Percentiles rank a stretch among this genome's conserved stretches.
These are phyloP conservation scores for Trichopus zeylanicus DNA, from an alignment of 116 monocot species.

Conservation along the genomic window DNA sequence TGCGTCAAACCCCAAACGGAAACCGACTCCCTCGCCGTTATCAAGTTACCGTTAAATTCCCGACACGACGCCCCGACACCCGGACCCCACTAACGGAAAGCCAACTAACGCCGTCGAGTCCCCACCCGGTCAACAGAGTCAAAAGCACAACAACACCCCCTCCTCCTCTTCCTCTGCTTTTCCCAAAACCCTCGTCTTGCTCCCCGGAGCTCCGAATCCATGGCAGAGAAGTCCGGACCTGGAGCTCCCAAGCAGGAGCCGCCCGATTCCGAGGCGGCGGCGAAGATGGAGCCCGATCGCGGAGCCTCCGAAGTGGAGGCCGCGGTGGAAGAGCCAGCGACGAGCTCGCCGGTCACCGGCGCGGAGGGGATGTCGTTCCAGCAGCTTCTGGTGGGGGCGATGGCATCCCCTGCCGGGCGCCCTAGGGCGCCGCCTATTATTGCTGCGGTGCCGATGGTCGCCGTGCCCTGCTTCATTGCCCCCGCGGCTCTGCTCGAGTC, in stretches of 20 bases:
- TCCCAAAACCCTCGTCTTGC: no score
- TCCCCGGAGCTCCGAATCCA: no score
- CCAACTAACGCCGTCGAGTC: slow-evolving; percentile 14
- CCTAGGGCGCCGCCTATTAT: no score
- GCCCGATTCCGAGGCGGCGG: no score
- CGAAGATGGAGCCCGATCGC: background rate
- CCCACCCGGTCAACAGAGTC: slow-evolving; percentile 48
- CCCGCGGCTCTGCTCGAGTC: slow-evolving; percentile 42
- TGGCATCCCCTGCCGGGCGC: no score
- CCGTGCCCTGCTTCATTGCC: slow-evolving; percentile 60
- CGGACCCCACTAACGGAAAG: background rate
- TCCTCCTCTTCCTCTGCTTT: no score
- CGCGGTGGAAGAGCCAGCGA: background rate
- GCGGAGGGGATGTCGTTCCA: slow-evolving; percentile 35
- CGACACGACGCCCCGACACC: background rate
- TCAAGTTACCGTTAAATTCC: no score
- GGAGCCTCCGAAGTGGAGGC: background rate
- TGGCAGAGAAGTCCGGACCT: no score
- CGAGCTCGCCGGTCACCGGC: background rate
- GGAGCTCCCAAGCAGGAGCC: no score
- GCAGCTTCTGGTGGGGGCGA: slow-evolving; percentile 70
- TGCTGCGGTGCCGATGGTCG: slow-evolving; percentile 50
- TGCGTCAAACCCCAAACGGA: no score
- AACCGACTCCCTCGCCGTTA: no score
- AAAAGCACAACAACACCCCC: slow-evolving; percentile 22